Evolutionary conservation across 169 alveolate species (phyloP).

Genomic region (Eimeria necatrix): DNA sequence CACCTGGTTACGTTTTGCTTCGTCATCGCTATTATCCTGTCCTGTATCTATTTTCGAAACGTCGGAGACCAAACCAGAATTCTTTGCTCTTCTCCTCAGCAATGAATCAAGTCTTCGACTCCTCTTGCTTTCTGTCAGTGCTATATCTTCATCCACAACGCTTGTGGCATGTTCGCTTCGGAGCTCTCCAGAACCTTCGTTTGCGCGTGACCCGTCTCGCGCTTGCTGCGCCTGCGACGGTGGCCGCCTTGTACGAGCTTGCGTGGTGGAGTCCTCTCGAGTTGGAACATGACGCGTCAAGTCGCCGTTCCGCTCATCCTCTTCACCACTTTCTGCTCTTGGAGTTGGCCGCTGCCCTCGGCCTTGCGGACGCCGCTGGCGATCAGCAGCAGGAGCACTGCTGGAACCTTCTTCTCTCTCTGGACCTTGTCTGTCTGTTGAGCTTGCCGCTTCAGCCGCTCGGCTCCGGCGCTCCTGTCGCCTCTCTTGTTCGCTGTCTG

Average conservation of each 20-base stretch:
- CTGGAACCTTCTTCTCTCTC: neutral
- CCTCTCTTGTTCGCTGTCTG: neutral
- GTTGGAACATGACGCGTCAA: neutral
- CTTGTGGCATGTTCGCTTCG: neutral
- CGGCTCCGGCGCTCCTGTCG: slow-evolving; percentile 45
- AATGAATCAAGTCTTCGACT: neutral
- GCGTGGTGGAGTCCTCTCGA: neutral
- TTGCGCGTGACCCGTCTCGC: neutral
- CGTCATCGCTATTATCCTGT: too few relatives aligned
- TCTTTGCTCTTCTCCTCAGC: neutral
- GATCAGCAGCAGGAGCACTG: neutral
- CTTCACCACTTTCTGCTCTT: neutral
- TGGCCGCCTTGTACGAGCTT: slow-evolving; percentile 16
- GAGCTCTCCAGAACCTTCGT: neutral
- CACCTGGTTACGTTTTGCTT: too few relatives aligned
- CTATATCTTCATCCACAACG: neutral
- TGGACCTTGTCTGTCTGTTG: neutral
- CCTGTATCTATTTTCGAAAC: too few relatives aligned
- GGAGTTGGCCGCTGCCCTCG: neutral
- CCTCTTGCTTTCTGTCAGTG: neutral
- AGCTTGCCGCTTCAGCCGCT: neutral
- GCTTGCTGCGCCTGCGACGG: slow-evolving; percentile 4
- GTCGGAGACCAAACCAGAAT: neutral
- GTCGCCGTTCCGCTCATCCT: neutral
- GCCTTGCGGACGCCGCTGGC: slow-evolving; percentile 20